Conservation (phyloP, 352 stramenopile species). For the Thalassiosira mediterranea region DNA sequence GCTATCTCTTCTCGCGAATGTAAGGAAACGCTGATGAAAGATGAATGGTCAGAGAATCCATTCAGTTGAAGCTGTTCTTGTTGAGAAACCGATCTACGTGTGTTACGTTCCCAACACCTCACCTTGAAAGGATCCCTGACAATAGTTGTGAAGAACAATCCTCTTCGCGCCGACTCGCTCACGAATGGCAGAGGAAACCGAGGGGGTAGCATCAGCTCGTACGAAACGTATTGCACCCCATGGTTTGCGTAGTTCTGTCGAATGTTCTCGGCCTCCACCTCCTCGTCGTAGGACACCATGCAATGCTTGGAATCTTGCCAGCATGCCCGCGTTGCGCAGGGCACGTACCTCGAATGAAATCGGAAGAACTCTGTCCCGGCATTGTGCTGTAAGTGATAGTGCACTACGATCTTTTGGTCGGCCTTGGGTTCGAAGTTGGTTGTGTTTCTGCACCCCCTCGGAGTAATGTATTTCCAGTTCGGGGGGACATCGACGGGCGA, state of each 20-base stretch:
- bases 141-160: conserved; percentile 54
- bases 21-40: too few species aligned
- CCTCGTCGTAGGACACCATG: conserved; percentile 48
- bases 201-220: conserved; percentile 50
- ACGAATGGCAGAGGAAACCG: conserved; percentile 50
- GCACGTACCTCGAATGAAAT: conserved; percentile 10
- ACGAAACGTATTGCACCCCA: conserved; percentile 55
- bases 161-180: conserved; percentile 26
- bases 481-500: conserved; percentile 1
- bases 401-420: conserved; percentile 45
- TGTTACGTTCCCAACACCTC: too few species aligned
- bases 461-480: conserved; percentile 18
- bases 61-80: too few species aligned
- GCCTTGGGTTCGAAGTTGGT: conserved; percentile 10
- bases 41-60: too few species aligned
- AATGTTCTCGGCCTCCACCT: conserved; percentile 49
- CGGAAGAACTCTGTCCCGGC: conserved; percentile 45
- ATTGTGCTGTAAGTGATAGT: conserved; percentile 58
- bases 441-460: conserved; percentile 10
- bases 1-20: too few species aligned
- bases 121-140: conserved; percentile 42
- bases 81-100: too few species aligned
- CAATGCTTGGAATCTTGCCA: conserved; percentile 49
- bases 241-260: conserved; percentile 43
- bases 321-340: conserved; percentile 43